phyloP scores from a whole-genome alignment of 371 early-diverging fungal species.

The Mortierella sp. region DNA sequence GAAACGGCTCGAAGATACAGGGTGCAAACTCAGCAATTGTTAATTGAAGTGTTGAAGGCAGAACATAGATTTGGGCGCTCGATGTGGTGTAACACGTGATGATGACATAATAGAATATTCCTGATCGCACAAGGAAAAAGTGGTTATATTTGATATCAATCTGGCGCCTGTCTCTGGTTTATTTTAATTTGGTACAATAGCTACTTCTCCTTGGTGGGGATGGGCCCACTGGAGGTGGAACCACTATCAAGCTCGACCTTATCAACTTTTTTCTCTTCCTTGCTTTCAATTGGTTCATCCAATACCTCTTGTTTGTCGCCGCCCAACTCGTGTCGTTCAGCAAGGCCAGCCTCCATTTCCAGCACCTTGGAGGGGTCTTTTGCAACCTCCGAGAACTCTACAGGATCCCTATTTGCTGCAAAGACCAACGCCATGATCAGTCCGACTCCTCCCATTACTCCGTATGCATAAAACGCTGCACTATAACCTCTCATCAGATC shows the following conservation, averaged over 20 bases:
- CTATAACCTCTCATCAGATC: slow-evolving; percentile 23
- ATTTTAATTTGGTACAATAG: background rate
- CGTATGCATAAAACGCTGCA: slow-evolving; percentile 28
- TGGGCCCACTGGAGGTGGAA: background rate
- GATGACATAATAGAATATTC: background rate
- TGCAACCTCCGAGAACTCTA: slow-evolving; percentile 9
- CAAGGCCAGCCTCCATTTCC: background rate
- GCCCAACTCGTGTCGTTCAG: background rate
- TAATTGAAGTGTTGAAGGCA: background rate
- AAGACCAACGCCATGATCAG: slow-evolving; percentile 26
- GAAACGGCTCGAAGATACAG: background rate
- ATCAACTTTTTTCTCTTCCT: background rate
- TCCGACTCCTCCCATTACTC: slow-evolving; percentile 34
- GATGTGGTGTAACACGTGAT: background rate
- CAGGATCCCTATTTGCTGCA: slow-evolving; percentile 33
- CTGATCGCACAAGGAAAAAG: background rate
- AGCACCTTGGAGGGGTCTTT: background rate
- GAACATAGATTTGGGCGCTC: background rate
- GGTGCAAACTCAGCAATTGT: background rate
- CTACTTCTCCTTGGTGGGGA: background rate
- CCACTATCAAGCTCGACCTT: background rate
- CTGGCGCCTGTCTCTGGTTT: background rate
- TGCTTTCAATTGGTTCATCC: slow-evolving; percentile 6
- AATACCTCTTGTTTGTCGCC: slow-evolving; percentile 8
- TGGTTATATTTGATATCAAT: background rate